Evolutionary conservation across 306 rosid genomes (phyloP).

Genomic region (Echinosophora koreensis): DNA sequence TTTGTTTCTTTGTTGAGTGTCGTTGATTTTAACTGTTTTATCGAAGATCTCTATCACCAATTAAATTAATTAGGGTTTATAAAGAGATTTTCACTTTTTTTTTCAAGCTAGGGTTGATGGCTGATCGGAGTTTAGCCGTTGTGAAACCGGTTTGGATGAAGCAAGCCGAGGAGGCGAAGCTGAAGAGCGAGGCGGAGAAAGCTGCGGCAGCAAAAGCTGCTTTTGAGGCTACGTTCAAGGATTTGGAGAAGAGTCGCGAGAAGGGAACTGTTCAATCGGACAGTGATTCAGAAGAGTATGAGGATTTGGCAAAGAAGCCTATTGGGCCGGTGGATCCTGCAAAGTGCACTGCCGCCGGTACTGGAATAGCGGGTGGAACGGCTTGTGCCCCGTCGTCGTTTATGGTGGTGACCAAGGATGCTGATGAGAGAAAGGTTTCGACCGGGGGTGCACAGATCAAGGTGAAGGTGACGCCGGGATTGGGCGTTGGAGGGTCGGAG

Average conservation of each 20-base stretch:
- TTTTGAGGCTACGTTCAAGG: constrained; percentile 95
- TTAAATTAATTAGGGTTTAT: constrained; percentile 23
- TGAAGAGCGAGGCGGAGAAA: constrained; percentile 94
- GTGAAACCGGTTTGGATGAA: constrained; percentile 95
- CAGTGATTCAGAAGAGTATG: constrained; percentile 86
- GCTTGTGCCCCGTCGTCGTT: constrained; percentile 89
- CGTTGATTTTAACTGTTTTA: not conserved
- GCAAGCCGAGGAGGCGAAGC: constrained; percentile 96
- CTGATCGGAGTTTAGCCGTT: constrained; percentile 75
- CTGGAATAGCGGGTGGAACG: constrained; percentile 90
- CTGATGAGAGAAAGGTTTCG: constrained; percentile 84
- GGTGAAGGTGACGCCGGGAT: constrained; percentile 83
- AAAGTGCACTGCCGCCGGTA: constrained; percentile 87
- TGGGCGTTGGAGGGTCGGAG: constrained; percentile 96
- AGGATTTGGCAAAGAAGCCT: constrained; percentile 80
- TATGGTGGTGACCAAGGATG: constrained; percentile 79
- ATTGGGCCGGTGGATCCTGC: constrained; percentile 91
- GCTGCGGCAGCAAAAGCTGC: constrained; percentile 97
- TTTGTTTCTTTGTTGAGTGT: not conserved
- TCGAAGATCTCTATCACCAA: not conserved
- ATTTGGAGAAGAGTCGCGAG: constrained; percentile 65
- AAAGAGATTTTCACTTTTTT: constrained; percentile 5
- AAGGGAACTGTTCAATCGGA: constrained; percentile 69
- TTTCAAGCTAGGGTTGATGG: constrained; percentile 62
- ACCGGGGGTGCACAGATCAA: constrained; percentile 76